Conservation (phyloP, 2,329 filamentous ascomycete genomes). For the Talaromyces atroroseus region DNA sequence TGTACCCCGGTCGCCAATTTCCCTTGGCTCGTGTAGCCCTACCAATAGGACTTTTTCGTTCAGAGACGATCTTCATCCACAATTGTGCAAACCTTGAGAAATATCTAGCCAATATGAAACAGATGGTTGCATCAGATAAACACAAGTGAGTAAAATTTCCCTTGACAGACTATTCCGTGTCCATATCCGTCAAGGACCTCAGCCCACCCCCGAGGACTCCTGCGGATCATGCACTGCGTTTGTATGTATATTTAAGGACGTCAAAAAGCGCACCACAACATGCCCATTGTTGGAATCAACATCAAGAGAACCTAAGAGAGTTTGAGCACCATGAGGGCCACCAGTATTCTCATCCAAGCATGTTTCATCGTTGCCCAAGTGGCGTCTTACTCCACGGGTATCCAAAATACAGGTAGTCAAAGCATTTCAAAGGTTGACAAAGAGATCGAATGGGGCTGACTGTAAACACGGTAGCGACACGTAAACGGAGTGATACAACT, state of each 20-base stretch:
- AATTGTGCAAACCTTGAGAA: background rate
- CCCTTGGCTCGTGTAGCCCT: background rate
- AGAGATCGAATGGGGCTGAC: background rate
- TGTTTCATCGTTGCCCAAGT: background rate
- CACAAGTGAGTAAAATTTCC: background rate
- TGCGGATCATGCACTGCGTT: background rate
- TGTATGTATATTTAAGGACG: background rate
- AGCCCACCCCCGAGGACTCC: background rate
- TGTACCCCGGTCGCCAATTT: background rate
- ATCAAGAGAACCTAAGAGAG: background rate
- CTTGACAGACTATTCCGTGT: background rate
- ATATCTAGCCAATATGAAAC: background rate
- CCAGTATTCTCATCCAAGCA: background rate
- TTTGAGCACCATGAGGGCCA: background rate
- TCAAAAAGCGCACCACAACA: background rate
- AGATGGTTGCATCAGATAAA: constrained; percentile 1
- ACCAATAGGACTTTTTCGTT: background rate
- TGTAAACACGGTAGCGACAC: background rate
- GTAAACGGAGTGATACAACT: background rate
- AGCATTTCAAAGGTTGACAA: background rate
- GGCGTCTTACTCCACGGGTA: background rate
- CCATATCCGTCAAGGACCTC: constrained; percentile 3
- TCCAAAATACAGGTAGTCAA: background rate
- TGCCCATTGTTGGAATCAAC: background rate
- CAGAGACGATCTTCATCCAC: background rate